These are phyloP conservation scores for Sporisorium sorghi DNA, from an alignment of 1,284 basidiomycete genomes.

Conservation along the genomic window DNA sequence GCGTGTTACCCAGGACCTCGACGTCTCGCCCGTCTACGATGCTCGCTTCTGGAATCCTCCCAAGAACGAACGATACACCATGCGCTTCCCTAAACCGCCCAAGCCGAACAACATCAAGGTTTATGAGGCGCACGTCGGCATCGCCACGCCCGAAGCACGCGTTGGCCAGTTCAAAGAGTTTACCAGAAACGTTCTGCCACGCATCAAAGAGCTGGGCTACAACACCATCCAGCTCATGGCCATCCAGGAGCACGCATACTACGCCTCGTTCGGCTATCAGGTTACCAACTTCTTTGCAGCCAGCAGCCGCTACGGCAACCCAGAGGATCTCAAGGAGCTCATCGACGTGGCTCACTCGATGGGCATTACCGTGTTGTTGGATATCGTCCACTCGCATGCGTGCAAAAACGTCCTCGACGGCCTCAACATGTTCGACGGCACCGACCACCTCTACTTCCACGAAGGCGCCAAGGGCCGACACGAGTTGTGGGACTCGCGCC, in stretches of 20 bases:
- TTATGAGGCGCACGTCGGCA: slow-evolving; percentile 98
- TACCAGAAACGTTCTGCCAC: slow-evolving; percentile 79
- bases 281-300: slow-evolving; percentile 98
- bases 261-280: slow-evolving; percentile 99
- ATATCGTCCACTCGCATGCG: slow-evolving; percentile 97
- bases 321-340: slow-evolving; percentile 94
- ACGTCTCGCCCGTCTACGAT: slow-evolving; percentile 90
- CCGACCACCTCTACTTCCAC: slow-evolving; percentile 97
- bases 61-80: slow-evolving; percentile 77
- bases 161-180: slow-evolving; percentile 98
- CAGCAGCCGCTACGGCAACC: slow-evolving; percentile 85
- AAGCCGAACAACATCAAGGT: slow-evolving; percentile 81
- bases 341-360: slow-evolving; percentile 93
- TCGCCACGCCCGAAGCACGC: slow-evolving; percentile 85
- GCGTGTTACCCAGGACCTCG: slow-evolving; percentile 92
- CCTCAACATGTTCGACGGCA: slow-evolving; percentile 93
- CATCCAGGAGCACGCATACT: slow-evolving; percentile 98
- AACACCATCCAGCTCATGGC: slow-evolving; percentile 88
- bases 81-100: slow-evolving; percentile 82
- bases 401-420: slow-evolving; percentile 98
- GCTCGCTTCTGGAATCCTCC: slow-evolving; percentile 99
- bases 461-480: slow-evolving; percentile 89
- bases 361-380: slow-evolving; percentile 91
- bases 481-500: slow-evolving; percentile 87
- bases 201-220: slow-evolving; percentile 91